Evolutionary conservation across 148 eudicot species (phyloP), one percentile per base, ranked within the genome.

Genomic region (Rhododendron williamsianum): DNA sequence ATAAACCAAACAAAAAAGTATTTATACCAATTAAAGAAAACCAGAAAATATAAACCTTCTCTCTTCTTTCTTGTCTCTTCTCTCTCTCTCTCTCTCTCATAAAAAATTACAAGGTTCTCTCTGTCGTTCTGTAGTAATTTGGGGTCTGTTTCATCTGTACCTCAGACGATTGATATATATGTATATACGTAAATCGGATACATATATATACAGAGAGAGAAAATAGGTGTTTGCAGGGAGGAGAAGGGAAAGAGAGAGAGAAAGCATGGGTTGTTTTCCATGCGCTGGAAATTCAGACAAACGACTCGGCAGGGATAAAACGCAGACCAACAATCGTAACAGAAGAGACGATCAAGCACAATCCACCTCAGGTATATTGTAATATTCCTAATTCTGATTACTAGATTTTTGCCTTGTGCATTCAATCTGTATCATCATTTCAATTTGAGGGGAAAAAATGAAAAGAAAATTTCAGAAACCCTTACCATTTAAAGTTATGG

Each of bases 241-340:
- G 43, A 33, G 38, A 41, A 41, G 45, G 8, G 45, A 41, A 6
- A 11, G 16, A 49, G 82, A 16, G 77, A 25, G 76, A 41, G 84
- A 43, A 81, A 27, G 80, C 84, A 84, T 87, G 89, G 85, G 89
- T 46, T 87, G 89, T 76, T 87, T 81, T 63, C 82, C 85, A 81
- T 87, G 87, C 67, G 10, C 84, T 72, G 81, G 86, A 35, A 58
- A 73, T 87, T 58, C 89, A 4, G 81, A 43, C 1, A 84, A n/a
- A 72, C 80, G 73, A 38, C 67, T 81, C 23, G 63, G 60, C 41
- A 81, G 76, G 74, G 79, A 84, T 81, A 81, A 46, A 71, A 71
- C 8, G 21, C 76, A 71, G 33, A 81, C 69, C 63, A 30, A 81
- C 15, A 41, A 86, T 86, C 49, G 56, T 5, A 85, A 81, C 49